Conservation (phyloP, 331 rosid genomes). For the Telfairia occidentalis region DNA sequence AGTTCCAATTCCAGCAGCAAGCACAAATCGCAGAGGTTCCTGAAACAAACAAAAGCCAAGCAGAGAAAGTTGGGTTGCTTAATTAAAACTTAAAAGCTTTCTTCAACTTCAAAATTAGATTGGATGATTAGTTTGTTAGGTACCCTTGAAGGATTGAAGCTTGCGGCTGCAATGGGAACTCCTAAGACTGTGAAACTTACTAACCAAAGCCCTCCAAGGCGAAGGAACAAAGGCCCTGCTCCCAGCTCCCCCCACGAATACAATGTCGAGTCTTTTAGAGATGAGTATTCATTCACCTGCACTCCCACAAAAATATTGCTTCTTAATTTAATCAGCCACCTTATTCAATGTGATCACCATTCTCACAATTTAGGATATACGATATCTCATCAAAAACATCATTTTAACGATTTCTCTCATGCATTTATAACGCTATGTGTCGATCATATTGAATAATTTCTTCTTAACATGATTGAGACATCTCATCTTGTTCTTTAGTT, state of each 20-base stretch:
- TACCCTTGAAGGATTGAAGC: slow-evolving; percentile 90
- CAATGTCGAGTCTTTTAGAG: slow-evolving; percentile 55
- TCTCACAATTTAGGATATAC: no score
- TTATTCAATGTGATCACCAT: neutral
- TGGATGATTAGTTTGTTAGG: neutral
- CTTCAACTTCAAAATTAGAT: neutral
- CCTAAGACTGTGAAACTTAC: slow-evolving; percentile 64
- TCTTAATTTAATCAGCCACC: neutral
- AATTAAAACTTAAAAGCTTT: neutral
- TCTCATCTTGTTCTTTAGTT: neutral
- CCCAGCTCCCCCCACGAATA: slow-evolving; percentile 96
- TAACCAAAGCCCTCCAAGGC: slow-evolving; percentile 95
- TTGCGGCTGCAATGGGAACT: slow-evolving; percentile 82
- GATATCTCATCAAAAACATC: no score
- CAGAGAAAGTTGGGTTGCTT: neutral
- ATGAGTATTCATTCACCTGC: slow-evolving; percentile 92
- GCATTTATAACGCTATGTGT: neutral
- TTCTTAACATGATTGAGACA: neutral
- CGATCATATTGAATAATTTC: neutral
- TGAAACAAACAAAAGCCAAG: slow-evolving; percentile 29
- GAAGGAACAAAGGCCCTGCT: slow-evolving; percentile 66
- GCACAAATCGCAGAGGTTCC: slow-evolving; percentile 83
- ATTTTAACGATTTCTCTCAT: neutral
- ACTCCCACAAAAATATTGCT: slow-evolving; percentile 4
- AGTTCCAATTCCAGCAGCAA: slow-evolving; percentile 95